phyloP scores from a whole-genome alignment of 1,284 basidiomycete genomes.

The Neonothopanus nambi region DNA sequence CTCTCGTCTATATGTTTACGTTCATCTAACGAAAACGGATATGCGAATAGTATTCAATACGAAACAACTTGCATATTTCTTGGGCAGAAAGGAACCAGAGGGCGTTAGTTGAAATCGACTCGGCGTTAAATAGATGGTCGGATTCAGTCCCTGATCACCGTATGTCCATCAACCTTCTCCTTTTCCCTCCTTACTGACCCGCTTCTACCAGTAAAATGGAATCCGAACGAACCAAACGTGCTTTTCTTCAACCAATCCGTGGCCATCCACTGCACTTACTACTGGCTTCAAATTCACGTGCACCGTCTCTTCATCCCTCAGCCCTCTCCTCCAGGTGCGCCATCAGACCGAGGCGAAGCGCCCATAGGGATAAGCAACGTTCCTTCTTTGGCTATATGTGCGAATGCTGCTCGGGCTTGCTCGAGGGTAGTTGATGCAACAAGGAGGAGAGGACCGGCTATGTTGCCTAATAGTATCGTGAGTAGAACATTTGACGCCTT shows the following conservation, averaged over 20 bases:
- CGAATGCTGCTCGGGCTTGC: constrained; percentile 6
- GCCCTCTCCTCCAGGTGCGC: no score
- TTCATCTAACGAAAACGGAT: neutral
- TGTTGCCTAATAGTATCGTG: neutral
- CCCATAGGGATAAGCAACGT: constrained; percentile 1
- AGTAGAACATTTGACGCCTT: neutral
- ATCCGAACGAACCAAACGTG: neutral
- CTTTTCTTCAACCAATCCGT: constrained; percentile 10
- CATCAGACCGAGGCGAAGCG: constrained; percentile 1
- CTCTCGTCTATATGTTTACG: neutral
- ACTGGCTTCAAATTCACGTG: constrained; percentile 9
- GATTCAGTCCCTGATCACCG: constrained; percentile 51
- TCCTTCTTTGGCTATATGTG: constrained; percentile 10
- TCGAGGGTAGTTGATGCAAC: neutral
- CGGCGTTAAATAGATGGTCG: constrained; percentile 56
- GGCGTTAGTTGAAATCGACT: constrained; percentile 53
- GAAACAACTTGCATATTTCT: neutral
- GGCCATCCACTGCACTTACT: neutral
- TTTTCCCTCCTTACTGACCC: neutral
- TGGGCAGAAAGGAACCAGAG: constrained; percentile 34
- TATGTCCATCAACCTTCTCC: constrained; percentile 23
- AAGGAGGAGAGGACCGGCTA: neutral
- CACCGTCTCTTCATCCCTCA: constrained; percentile 10
- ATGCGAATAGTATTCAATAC: constrained; percentile 2
- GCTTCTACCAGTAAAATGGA: neutral